Base-by-base conservation (phyloP, 352 stramenopile species). In the Phytopythium sindhum region DNA sequence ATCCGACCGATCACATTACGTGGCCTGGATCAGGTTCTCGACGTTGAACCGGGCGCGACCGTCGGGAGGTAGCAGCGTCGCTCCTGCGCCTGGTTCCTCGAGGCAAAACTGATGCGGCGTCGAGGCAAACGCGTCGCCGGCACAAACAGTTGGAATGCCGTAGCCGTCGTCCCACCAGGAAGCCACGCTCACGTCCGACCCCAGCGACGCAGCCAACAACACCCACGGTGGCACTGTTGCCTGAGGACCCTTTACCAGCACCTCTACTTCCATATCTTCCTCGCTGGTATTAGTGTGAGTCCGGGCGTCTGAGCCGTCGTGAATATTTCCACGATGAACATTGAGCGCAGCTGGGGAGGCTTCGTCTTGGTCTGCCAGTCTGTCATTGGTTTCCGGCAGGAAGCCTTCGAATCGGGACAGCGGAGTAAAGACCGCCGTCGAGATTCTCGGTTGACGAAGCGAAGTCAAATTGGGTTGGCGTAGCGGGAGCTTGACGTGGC, bases 161-260 rank as follows among this genome's bases (percentile, higher is more conserved):
- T 77, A 90, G 55, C 71, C 78, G 8, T 78, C 77, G 56, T 94
- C 85, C 85, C 82, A 92, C 85, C 85, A 94, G 29, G 80, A 86
- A 17, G 85, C 85, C 28, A 92, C 83, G 60, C 85, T 94, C 45
- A 94, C 45, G 57, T 94, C 85, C 1, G 77, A 81, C 29, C 69
- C 67, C 7, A 92, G 61, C 41, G 71, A 62, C 5, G 84, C 73
- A 1, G 83, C 73, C 17, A 89, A 66, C n/a, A 94, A 56, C 8
- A 74, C 67, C 85, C 85, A 94, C 0, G 85, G 85, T 5, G 85
- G 85, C 15, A 91, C 79, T 29, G 67, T 61, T 50, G 76, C 73
- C 5, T 70, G 68, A 24, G 81, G 75, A 26, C 73, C 86, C 66
- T 92, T 92, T 4, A 92, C 69, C 23, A 85, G 68, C 33, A 86